Evolutionary conservation across 345 rosid species (phyloP).

Genomic region (Eucalyptus marginata): DNA sequence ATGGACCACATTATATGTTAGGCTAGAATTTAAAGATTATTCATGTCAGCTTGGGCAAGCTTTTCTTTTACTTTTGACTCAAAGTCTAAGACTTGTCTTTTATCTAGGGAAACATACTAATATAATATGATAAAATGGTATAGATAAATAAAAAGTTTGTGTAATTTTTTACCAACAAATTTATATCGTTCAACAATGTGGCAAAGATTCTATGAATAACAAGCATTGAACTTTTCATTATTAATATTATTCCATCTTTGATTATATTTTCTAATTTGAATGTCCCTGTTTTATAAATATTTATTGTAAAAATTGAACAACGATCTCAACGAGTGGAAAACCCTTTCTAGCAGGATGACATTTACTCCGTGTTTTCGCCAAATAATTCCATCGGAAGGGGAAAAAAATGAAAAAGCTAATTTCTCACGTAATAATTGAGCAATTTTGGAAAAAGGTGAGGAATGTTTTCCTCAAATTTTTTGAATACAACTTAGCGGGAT

Average conservation of each 20-base stretch:
- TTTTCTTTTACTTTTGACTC: background rate
- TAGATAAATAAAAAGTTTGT: background rate
- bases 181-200: background rate
- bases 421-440: background rate
- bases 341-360: background rate
- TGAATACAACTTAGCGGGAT: background rate
- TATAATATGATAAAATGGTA: background rate
- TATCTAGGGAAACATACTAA: background rate
- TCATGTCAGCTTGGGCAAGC: background rate
- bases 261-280: background rate
- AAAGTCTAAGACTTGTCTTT: background rate
- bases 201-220: background rate
- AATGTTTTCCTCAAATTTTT: background rate
- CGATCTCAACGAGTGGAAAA: background rate
- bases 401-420: background rate
- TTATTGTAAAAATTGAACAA: background rate
- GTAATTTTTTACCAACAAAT: background rate
- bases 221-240: background rate
- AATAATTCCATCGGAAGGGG: background rate
- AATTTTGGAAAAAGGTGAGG: background rate
- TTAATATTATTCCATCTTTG: background rate
- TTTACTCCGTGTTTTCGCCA: background rate
- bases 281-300: background rate
- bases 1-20: background rate
- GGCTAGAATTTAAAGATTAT: background rate